Percentiles rank a stretch among this genome's conserved stretches.
phyloP scores from a whole-genome alignment of 2,329 filamentous ascomycete genomes.

The Aspergillus caelatus region DNA sequence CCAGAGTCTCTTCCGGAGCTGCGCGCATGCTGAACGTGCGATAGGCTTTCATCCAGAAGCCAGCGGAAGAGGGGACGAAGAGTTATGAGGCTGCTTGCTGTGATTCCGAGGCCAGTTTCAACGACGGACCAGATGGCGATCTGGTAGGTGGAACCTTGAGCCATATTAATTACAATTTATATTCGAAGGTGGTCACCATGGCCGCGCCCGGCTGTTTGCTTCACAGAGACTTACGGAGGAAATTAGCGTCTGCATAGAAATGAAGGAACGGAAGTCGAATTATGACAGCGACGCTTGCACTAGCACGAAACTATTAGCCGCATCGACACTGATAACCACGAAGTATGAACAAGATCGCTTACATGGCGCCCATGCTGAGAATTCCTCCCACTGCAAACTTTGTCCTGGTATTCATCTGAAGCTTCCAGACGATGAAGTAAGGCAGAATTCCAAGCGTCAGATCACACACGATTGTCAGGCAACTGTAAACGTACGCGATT shows the following conservation, averaged over 20 bases:
- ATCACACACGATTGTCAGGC: constrained; percentile 44
- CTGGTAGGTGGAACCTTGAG: constrained; percentile 46
- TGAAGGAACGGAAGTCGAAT: constrained; percentile 34
- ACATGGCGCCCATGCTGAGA: constrained; percentile 35
- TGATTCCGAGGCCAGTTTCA: constrained; percentile 40
- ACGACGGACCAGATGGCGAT: constrained; percentile 43
- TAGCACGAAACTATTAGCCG: too few species aligned
- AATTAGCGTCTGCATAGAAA: background rate
- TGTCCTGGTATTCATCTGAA: constrained; percentile 56
- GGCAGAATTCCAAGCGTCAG: constrained; percentile 57
- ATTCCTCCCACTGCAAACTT: constrained; percentile 56
- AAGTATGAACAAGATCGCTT: background rate
- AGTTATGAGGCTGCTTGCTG: constrained; percentile 39
- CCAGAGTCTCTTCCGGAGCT: background rate
- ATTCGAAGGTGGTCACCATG: too few species aligned
- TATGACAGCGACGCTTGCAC: background rate
- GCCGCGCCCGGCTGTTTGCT: too few species aligned
- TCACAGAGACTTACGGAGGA: background rate
- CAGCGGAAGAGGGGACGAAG: constrained; percentile 48
- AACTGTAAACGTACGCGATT: constrained; percentile 56
- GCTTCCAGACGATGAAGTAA: constrained; percentile 55
- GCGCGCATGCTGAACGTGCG: background rate
- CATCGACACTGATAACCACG: background rate
- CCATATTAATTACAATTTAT: constrained; percentile 18
- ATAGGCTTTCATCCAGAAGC: background rate